phyloP scores from a whole-genome alignment of 768 basidiomycete species.

The Naganishia friedmannii region DNA sequence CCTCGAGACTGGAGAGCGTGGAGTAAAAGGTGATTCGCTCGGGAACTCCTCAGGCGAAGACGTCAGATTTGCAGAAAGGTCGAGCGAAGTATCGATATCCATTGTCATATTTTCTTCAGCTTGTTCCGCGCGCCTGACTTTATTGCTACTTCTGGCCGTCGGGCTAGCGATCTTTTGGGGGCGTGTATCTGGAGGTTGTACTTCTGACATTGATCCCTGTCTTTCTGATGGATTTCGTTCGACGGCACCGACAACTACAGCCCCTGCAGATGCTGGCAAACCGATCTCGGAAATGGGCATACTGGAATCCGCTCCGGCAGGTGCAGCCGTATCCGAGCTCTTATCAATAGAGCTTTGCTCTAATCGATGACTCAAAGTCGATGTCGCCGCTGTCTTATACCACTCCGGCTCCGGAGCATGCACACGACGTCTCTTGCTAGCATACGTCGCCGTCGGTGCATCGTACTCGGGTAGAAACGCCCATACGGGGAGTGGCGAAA shows the following conservation, averaged over 20 bases:
- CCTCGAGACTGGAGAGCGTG: background rate
- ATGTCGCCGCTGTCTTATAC: background rate
- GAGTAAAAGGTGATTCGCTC: background rate
- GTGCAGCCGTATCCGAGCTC: background rate
- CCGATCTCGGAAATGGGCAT: background rate
- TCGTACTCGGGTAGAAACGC: background rate
- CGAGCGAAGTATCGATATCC: background rate
- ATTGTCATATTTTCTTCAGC: background rate
- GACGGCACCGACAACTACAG: background rate
- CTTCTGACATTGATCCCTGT: background rate
- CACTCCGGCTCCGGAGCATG: background rate
- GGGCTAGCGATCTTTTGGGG: background rate
- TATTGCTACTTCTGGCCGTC: background rate
- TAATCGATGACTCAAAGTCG: background rate
- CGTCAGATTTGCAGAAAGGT: background rate
- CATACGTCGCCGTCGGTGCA: background rate
- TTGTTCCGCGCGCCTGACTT: background rate
- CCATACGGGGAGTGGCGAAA: background rate
- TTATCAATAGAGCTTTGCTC: background rate
- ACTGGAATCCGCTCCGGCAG: too few relatives aligned
- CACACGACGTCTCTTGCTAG: background rate
- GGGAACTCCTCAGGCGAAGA: background rate
- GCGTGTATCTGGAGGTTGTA: background rate
- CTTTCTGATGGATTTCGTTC: background rate
- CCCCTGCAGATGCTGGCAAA: background rate